A percentile compares a stretch with the other conserved stretches of the same genome.
These are phyloP conservation scores for Monascus purpureus DNA, from an alignment of 495 filamentous ascomycete genomes.

Conservation along the genomic window DNA sequence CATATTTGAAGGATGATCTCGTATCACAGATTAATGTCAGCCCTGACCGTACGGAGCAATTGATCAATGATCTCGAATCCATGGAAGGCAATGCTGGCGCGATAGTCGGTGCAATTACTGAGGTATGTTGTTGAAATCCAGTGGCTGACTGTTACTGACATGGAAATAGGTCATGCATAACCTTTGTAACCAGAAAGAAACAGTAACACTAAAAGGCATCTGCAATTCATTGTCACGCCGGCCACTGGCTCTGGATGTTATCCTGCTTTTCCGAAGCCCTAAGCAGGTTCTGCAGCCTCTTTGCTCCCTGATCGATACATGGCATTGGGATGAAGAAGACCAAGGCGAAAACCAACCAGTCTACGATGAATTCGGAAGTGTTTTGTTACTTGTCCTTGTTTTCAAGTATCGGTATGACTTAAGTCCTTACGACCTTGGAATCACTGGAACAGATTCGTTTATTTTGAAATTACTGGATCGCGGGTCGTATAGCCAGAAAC, in stretches of 20 bases:
- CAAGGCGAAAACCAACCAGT: constrained; percentile 89
- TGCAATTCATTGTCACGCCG: constrained; percentile 71
- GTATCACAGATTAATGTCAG: constrained; percentile 60
- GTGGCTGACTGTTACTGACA: constrained; percentile 5
- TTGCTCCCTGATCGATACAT: constrained; percentile 73
- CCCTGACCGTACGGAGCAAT: constrained; percentile 53
- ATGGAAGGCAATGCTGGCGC: constrained; percentile 93
- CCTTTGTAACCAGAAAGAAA: constrained; percentile 73
- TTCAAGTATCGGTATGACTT: constrained; percentile 77
- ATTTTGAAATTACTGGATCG: constrained; percentile 58
- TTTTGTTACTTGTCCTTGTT: constrained; percentile 68
- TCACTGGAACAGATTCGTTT: constrained; percentile 50
- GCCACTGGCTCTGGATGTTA: constrained; percentile 65
- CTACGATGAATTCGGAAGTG: constrained; percentile 90
- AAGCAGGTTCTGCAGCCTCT: constrained; percentile 66
- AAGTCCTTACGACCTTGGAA: constrained; percentile 51
- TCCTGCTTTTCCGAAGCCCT: constrained; percentile 72
- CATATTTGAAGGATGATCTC: constrained; percentile 63
- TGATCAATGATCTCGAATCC: constrained; percentile 71
- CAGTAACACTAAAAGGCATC: constrained; percentile 75
- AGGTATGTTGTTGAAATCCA: constrained; percentile 34
- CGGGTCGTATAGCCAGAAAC: constrained; percentile 43
- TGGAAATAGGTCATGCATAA: constrained; percentile 50
- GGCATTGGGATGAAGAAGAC: constrained; percentile 89
- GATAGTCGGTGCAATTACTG: constrained; percentile 66